These are phyloP conservation scores for Phytophthora pseudosyringae DNA, from an alignment of 352 stramenopile genomes.

Conservation along the genomic window DNA sequence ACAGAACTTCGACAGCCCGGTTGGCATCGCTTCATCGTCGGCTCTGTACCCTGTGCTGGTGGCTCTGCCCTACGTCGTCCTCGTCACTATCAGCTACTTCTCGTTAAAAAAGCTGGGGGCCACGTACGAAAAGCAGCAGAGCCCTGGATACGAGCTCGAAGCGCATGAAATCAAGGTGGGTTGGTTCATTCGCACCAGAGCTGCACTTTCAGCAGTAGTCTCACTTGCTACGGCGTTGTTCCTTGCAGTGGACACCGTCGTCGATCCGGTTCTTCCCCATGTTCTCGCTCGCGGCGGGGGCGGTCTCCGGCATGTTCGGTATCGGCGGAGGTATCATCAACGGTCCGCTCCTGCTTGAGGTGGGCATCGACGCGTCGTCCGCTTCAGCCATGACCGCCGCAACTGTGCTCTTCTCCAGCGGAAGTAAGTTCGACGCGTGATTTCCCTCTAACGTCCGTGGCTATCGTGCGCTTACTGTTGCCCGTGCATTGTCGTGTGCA, in stretches of 20 bases:
- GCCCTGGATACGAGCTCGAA: constrained; percentile 52
- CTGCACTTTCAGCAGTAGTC: too few species aligned
- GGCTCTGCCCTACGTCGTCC: constrained; percentile 63
- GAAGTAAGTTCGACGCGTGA: constrained; percentile 43
- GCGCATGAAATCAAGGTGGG: constrained; percentile 51
- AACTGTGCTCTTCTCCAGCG: constrained; percentile 73
- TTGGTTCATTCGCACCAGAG: too few species aligned
- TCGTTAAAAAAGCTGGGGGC: constrained; percentile 53
- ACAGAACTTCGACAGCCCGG: constrained; percentile 81
- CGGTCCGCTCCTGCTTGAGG: constrained; percentile 94
- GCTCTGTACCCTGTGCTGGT: constrained; percentile 74
- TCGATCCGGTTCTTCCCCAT: constrained; percentile 89
- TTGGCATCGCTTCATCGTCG: constrained; percentile 90
- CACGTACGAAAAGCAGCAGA: constrained; percentile 57
- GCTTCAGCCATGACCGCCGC: constrained; percentile 91
- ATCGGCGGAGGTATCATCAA: constrained; percentile 96
- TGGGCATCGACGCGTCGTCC: constrained; percentile 87
- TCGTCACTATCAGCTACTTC: constrained; percentile 78
- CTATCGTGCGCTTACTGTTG: constrained; percentile 12
- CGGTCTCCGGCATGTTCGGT: constrained; percentile 95
- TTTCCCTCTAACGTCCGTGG: not conserved
- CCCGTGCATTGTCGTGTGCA: constrained; percentile 16
- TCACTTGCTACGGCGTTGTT: not conserved
- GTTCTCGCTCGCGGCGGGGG: constrained; percentile 89
- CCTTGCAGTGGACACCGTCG: constrained; percentile 24